Evolutionary conservation across 179 eudicot genomes (phyloP).

Genomic region (Beta lomatogona): DNA sequence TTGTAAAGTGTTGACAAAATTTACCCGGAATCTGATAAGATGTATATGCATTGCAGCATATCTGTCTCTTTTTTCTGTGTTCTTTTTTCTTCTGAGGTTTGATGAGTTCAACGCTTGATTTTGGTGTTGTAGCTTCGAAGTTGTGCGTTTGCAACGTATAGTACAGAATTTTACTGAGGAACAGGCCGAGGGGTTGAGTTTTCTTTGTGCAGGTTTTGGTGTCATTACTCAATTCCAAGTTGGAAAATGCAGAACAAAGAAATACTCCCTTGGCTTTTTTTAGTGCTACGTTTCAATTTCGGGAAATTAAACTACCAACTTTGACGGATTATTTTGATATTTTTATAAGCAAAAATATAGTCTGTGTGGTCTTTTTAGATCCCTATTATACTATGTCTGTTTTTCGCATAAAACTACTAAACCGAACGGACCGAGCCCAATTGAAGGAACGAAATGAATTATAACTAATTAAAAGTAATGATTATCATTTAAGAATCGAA

Average conservation of each 20-base stretch:
- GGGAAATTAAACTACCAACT: no score
- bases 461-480: no score
- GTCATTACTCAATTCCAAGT: background rate
- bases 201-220: background rate
- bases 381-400: no score
- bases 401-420: no score
- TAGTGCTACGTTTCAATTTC: no score
- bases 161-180: background rate
- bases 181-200: background rate
- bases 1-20: background rate
- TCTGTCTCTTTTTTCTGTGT: background rate
- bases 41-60: constrained; percentile 95
- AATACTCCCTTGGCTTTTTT: background rate
- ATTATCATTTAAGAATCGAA: no score
- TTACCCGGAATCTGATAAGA: constrained; percentile 97
- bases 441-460: no score
- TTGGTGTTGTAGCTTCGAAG: constrained; percentile 4
- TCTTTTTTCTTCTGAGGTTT: background rate
- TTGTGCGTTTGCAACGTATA: background rate
- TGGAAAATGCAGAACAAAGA: background rate
- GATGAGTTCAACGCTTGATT: constrained; percentile 9
- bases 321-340: no score
- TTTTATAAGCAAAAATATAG: no score
- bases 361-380: no score
- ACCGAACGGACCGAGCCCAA: no score